Percentiles rank a stretch among this genome's conserved stretches.
Evolutionary conservation across 768 basidiomycete genomes (phyloP).

Genomic region (Cystofilobasidium macerans): DNA sequence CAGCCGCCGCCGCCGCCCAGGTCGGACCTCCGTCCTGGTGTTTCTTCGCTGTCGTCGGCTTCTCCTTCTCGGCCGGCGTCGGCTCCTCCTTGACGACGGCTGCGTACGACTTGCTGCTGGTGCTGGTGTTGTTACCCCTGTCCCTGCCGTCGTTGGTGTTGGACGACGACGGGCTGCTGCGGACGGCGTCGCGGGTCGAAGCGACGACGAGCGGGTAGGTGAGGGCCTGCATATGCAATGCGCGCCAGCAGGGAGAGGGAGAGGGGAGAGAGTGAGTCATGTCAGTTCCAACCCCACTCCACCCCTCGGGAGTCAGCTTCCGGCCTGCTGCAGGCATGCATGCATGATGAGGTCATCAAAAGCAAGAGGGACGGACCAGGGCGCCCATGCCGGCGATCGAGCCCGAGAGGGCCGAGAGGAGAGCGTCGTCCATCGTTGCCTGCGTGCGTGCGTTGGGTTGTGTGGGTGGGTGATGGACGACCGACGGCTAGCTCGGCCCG

Average conservation of each 20-base stretch:
- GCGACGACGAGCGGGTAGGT: constrained; percentile 72
- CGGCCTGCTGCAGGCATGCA: too few species aligned
- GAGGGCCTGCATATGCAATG: constrained; percentile 31
- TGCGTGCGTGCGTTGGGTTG: background rate
- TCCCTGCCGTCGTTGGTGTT: too few species aligned
- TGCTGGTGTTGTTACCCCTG: constrained; percentile 65
- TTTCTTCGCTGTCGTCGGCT: constrained; percentile 36
- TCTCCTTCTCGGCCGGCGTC: background rate
- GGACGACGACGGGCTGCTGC: too few species aligned
- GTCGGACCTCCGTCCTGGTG: too few species aligned
- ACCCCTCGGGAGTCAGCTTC: too few species aligned
- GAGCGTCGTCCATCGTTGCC: background rate
- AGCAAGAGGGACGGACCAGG: constrained; percentile 53
- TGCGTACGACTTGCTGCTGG: constrained; percentile 2
- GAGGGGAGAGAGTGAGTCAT: too few species aligned
- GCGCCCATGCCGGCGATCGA: constrained; percentile 80
- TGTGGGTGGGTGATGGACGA: background rate
- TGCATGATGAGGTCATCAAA: background rate
- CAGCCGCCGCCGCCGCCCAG: background rate
- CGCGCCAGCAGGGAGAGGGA: too few species aligned
- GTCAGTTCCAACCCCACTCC: too few species aligned
- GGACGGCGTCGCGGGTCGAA: constrained; percentile 85
- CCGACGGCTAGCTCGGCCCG: too few species aligned
- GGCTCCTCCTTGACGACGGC: background rate
- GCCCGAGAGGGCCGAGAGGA: constrained; percentile 70